These are phyloP conservation scores for Rehmannia glutinosa DNA, from an alignment of 257 asterid species.

Conservation along the genomic window DNA sequence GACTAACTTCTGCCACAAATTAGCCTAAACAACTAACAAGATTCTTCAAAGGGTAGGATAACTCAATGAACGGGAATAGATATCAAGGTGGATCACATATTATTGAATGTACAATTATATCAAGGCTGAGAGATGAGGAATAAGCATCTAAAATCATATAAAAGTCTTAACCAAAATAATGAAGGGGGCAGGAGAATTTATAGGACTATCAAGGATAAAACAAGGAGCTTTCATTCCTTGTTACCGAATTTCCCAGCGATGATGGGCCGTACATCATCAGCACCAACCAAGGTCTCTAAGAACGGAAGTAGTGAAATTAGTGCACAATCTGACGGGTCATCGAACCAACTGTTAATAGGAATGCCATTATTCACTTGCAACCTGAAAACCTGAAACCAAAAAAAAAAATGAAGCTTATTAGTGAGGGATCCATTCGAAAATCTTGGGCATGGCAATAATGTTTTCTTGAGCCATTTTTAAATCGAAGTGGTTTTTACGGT, in stretches of 20 bases:
- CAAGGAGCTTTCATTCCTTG: slow-evolving; percentile 92
- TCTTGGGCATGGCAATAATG: background rate
- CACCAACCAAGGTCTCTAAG: slow-evolving; percentile 80
- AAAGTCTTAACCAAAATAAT: too few relatives aligned
- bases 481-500: too few relatives aligned
- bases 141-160: slow-evolving; percentile 36
- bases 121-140: slow-evolving; percentile 43
- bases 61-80: slow-evolving; percentile 29
- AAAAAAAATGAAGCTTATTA: slow-evolving; percentile 15
- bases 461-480: background rate
- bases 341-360: slow-evolving; percentile 97
- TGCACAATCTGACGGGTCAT: slow-evolving; percentile 82
- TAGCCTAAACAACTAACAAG: slow-evolving; percentile 41
- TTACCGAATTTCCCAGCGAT: slow-evolving; percentile 93
- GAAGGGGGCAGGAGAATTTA: slow-evolving; percentile 34
- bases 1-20: slow-evolving; percentile 36
- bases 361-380: slow-evolving; percentile 96
- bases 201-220: slow-evolving; percentile 44
- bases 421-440: slow-evolving; percentile 3
- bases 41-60: slow-evolving; percentile 18
- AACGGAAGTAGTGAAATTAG: slow-evolving; percentile 84
- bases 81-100: too few relatives aligned
- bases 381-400: slow-evolving; percentile 76
- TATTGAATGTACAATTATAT: too few relatives aligned
- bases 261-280: slow-evolving; percentile 93